Base-by-base conservation (phyloP, 2,329 filamentous ascomycete genomes). In the Anisogramma anomala region DNA sequence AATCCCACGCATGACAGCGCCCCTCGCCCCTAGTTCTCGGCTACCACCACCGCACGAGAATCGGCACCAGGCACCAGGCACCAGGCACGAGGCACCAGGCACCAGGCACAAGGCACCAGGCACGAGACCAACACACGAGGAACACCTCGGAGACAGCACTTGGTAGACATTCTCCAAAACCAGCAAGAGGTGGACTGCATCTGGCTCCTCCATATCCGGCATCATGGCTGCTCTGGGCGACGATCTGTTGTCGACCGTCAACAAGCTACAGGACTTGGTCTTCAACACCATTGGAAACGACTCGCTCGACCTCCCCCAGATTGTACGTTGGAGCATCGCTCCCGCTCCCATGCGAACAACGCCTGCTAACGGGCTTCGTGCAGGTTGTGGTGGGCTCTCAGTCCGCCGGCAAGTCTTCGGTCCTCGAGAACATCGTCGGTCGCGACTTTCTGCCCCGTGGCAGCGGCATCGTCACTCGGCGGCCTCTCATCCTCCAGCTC, bases 281-380 rank as follows among this genome's bases (percentile, higher is more conserved):
- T 98, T 98, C 72, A 98, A 98, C 68, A 98, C 91, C 53, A 98
- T 98, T 63, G 91, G 91, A 65, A 96, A 88, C 69, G 91, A 98
- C 64, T 96, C 89, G 39, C 75, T 98, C 47, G 91, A 98, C 65
- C 71, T 98, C 43, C 91, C 91, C 45, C 91, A 98, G 68, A 98
- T 98, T 73, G 91, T 95, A 79, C 58, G 79, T 68, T 17, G 31
- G 39, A 30, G 4, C 32, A 23, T 22, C 18, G 31, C 27, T 33
- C 39, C 31, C 31, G 14, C 25, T 36, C 20, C 15, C 18, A 7
- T 10, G 7, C 13, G 15, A 9, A 14, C 6, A 18, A 26, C 34
- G n/a, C 37, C 53, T 39, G 45, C 54, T 54, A 42, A 56, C 42
- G 14, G 42, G 37, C 36, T 32, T 26, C 47, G 41, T 48, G 39